Base-by-base conservation (phyloP, 1,284 basidiomycete genomes). In the Leccinum subfulvum region DNA sequence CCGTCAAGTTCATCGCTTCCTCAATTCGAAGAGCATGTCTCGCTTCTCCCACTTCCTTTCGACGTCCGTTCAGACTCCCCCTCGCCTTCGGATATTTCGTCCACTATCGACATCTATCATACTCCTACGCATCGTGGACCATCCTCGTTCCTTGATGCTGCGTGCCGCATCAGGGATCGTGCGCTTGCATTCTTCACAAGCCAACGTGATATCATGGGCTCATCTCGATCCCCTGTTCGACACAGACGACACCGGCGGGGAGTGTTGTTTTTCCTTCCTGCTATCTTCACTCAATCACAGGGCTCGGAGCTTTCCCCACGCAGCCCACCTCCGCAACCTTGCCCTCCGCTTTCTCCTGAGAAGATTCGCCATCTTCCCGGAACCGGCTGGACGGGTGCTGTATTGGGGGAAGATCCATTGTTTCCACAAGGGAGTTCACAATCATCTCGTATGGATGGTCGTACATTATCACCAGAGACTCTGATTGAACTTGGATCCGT, bases 191-290 rank as follows among this genome's bases (percentile, higher is more conserved):
- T 82, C 37, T 66, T 82, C 23, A 78, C 84, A 49, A 75, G 74
- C 28, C 67, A 77, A 30, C 76, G 79, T 56, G 70, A 73, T 37
- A 73, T 71, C 18, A 75, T 77, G 41, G 73, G 77, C 35, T 61
- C 71, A 57, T 73, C 81, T 44, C 78, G 82, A 59, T 78, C 81
- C 33, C 79, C 80, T 64, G 66, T 79, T 62, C 79, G 79, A 51
- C 75, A 79, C 51, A 78, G 82, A 63, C 79, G 82, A 52, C 81
- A 80, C 39, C 79, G 81, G 37, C 81, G 86, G 44, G 87, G 88
- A 35, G 84, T 91, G 39, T 76, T 92, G 60, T 92, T 91, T 77
- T 92, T 93, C 81, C 82, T 93, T 55, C 91, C 90, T 39, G 89
- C 91, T n/a, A 87, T 91, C 68, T 88, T 91, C 72, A 81, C 86